Evolutionary conservation across 192 early-diverging fungal genomes (phyloP), one percentile per base, ranked within the genome.

Genomic region (Podila clonocystis): DNA sequence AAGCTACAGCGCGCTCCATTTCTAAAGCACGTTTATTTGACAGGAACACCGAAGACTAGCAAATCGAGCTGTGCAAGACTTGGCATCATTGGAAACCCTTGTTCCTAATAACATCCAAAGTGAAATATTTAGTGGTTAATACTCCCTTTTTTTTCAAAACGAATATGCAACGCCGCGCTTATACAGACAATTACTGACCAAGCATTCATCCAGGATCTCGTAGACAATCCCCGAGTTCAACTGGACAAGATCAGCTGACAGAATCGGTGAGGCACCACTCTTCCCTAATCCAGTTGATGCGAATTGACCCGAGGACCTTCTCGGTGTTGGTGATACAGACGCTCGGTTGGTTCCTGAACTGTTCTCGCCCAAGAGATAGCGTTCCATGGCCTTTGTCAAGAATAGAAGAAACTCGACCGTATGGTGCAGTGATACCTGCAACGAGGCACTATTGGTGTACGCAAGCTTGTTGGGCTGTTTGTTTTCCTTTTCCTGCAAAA

Each of bases 121-220:
- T 4, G 28, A 28, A 50, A n/a, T 1, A 20, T 29, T 5, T 9
- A 59, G 24, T 13, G 55, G n/a, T n/a, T 9, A 15, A 34, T 1
- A 52, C 33, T 48, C 17, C 8, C 4, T 33, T 33, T 33, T 17
- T 58, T 29, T 29, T 24, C 57, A 15, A 15, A 20, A 34, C n/a
- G 5, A 26, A 58, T 36, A 34, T 29, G 34, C 34, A 0, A 36
- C 4, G 12, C 20, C 34, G 15, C 22, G 22, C 15, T 15, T 30
- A 50, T 20, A 13, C 8, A 19, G 29, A 50, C 49, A 61, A 24
- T 52, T 6, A 19, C 38, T 58, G 60, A 80, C 77, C 70, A 80
- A 38, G 48, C 77, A 80, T 29, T 80, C 77, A 11, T 80, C 77
- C 49, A 80, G 49, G 17, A 80, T 55, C 33, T 80, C 77, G 13